A percentile compares a stretch with the other conserved stretches of the same genome.
These are phyloP conservation scores for Podospora tetraspora DNA, from an alignment of 495 filamentous ascomycete genomes.

Conservation along the genomic window DNA sequence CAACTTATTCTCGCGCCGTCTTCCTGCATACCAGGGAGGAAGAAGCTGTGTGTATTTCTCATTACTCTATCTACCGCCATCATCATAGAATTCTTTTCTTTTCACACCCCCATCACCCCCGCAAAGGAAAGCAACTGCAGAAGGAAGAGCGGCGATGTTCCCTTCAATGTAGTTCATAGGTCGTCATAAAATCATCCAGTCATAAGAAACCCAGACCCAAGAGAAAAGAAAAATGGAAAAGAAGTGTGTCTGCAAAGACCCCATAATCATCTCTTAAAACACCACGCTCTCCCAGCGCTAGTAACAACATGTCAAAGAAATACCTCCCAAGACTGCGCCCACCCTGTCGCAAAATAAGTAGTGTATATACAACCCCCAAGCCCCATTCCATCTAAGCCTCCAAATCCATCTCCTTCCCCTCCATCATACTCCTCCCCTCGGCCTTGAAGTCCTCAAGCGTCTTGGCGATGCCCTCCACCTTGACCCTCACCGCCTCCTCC, in stretches of 20 bases:
- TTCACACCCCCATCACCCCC: neutral
- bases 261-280: neutral
- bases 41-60: neutral
- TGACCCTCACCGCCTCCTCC: slow-evolving; percentile 49
- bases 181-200: neutral
- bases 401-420: slow-evolving; percentile 43
- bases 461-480: slow-evolving; percentile 48
- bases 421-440: slow-evolving; percentile 54
- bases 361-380: neutral
- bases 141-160: neutral
- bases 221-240: neutral
- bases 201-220: neutral
- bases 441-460: slow-evolving; percentile 51
- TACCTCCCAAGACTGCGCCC: neutral
- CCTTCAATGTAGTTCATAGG: neutral
- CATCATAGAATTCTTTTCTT: neutral
- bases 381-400: slow-evolving; percentile 6
- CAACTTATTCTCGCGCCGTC: too few relatives aligned
- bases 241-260: neutral
- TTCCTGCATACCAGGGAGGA: too few relatives aligned
- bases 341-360: neutral
- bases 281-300: neutral
- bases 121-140: neutral
- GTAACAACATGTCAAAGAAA: neutral
- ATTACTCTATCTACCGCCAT: neutral